These are phyloP conservation scores for Penicillium sp. DNA, from an alignment of 2,329 filamentous ascomycete species.

Conservation along the genomic window DNA sequence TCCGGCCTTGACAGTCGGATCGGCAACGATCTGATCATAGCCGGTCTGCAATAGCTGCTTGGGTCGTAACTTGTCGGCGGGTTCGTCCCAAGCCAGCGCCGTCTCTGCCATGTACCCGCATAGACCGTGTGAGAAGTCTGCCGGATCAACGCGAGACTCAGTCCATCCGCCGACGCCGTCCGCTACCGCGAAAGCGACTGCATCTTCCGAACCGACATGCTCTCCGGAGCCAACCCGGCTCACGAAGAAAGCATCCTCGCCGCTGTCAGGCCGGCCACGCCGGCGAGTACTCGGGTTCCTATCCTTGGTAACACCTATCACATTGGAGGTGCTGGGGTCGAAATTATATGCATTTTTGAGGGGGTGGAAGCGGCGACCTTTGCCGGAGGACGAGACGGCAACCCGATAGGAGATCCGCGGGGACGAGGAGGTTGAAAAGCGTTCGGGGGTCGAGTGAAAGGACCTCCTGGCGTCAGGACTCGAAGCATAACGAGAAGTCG, in stretches of 20 bases:
- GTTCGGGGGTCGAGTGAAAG: slow-evolving; percentile 32
- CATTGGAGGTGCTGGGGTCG: slow-evolving; percentile 50
- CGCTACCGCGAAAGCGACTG: slow-evolving; percentile 79
- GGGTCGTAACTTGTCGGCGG: slow-evolving; percentile 51
- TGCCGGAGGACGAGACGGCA: slow-evolving; percentile 72
- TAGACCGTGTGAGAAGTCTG: slow-evolving; percentile 89
- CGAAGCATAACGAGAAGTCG: not conserved
- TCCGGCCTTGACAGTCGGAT: slow-evolving; percentile 72
- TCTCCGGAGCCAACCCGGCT: slow-evolving; percentile 61
- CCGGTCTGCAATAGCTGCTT: slow-evolving; percentile 74
- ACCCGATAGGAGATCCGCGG: slow-evolving; percentile 63
- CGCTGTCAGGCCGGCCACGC: slow-evolving; percentile 68
- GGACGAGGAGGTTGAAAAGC: slow-evolving; percentile 28
- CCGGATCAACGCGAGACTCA: slow-evolving; percentile 87
- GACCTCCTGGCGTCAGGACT: slow-evolving; percentile 9
- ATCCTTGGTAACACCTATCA: slow-evolving; percentile 37
- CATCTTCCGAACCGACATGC: slow-evolving; percentile 47
- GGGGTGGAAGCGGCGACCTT: slow-evolving; percentile 66
- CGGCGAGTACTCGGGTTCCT: slow-evolving; percentile 56
- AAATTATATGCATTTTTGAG: slow-evolving; percentile 71
- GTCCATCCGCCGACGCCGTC: slow-evolving; percentile 96
- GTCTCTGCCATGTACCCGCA: slow-evolving; percentile 88
- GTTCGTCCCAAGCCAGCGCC: slow-evolving; percentile 58
- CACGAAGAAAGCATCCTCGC: slow-evolving; percentile 96
- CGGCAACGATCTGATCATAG: slow-evolving; percentile 76